These are phyloP conservation scores for Backusella psychrophila DNA, from an alignment of 192 early-diverging fungal species.

Conservation along the genomic window DNA sequence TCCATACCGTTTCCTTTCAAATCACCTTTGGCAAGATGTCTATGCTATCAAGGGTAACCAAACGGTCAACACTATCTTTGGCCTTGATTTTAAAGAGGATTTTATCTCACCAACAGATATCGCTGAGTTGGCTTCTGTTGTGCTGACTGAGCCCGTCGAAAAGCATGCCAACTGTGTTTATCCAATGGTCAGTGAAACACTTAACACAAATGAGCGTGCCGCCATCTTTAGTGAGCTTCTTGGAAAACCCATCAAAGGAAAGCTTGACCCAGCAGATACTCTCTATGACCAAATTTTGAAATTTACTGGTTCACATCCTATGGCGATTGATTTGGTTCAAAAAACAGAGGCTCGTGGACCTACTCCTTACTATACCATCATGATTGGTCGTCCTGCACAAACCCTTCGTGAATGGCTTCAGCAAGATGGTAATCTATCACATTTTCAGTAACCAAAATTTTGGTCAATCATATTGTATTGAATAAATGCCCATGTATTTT, in stretches of 20 bases:
- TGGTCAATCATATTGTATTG: background rate
- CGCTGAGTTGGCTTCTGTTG: too few species aligned
- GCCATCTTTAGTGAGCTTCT: slow-evolving; percentile 1
- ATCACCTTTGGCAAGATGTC: too few species aligned
- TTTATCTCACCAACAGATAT: too few species aligned
- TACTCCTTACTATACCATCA: background rate
- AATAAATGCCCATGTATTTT: background rate
- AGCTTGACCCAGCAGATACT: background rate
- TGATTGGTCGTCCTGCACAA: background rate
- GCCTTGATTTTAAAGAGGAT: too few species aligned
- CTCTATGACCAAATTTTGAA: background rate
- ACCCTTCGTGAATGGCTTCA: background rate
- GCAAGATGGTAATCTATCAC: background rate
- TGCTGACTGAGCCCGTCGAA: too few species aligned
- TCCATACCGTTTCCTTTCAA: too few species aligned
- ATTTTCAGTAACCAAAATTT: background rate
- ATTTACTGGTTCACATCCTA: background rate
- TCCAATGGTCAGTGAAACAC: slow-evolving; percentile 5
- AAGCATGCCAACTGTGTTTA: slow-evolving; percentile 16
- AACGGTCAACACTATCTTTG: too few species aligned
- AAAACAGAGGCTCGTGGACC: background rate
- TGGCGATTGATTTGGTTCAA: background rate
- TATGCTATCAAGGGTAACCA: too few species aligned
- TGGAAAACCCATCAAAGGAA: slow-evolving; percentile 4
- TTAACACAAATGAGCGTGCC: slow-evolving; percentile 5